A percentile compares a stretch with the other conserved stretches of the same genome.
Conservation (phyloP, 768 basidiomycete species). For the Pleurotus eryngii region DNA sequence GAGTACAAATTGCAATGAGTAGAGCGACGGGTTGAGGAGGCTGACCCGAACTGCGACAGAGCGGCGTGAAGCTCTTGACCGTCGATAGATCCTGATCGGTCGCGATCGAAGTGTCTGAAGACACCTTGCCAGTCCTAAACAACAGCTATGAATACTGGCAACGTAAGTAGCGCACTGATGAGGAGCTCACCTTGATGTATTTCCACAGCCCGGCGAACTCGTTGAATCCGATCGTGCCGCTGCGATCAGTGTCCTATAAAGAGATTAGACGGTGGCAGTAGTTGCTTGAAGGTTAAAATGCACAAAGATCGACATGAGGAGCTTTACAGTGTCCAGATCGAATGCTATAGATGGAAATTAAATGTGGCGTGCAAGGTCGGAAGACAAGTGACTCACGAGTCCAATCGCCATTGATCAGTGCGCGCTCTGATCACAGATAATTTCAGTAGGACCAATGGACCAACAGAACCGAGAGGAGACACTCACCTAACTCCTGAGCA, state of each 20-base stretch:
- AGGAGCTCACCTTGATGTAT: conserved; percentile 58
- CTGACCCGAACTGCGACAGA: conserved; percentile 67
- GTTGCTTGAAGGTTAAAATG: conserved; percentile 18
- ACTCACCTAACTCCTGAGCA: conserved; percentile 63
- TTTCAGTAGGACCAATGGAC: not conserved
- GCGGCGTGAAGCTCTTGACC: conserved; percentile 63
- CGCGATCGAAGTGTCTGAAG: conserved; percentile 82
- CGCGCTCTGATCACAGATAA: conserved; percentile 31
- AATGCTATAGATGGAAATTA: conserved; percentile 46
- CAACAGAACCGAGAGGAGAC: not conserved
- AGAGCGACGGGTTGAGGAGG: conserved; percentile 7
- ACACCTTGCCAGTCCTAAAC: conserved; percentile 78
- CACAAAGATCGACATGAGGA: conserved; percentile 81
- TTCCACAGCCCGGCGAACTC: conserved; percentile 83
- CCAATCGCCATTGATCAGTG: conserved; percentile 67
- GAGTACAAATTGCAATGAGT: not conserved
- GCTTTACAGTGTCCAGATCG: conserved; percentile 83
- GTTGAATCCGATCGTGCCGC: conserved; percentile 76
- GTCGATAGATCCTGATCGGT: conserved; percentile 79
- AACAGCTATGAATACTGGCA: not conserved
- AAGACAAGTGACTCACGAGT: conserved; percentile 47
- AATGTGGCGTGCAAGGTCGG: too few relatives aligned
- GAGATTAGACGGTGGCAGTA: not conserved
- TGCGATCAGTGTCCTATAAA: conserved; percentile 61
- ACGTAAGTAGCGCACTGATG: not conserved